Conservation (phyloP, 441 rosid species). For the Breynia disticha region DNA sequence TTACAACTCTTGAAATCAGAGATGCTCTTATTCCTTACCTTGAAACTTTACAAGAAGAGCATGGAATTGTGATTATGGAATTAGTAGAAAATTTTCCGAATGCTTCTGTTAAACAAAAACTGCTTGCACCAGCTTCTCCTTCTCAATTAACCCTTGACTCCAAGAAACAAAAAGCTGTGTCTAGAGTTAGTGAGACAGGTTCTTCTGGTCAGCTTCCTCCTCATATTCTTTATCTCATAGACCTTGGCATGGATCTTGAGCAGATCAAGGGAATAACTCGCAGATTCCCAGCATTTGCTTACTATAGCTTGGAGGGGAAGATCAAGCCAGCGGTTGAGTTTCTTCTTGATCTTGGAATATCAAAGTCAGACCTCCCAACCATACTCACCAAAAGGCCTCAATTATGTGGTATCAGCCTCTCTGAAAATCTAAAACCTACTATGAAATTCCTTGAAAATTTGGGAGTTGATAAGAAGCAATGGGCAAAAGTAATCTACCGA, state of each 20-base stretch:
- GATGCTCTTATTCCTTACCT: conserved; percentile 66
- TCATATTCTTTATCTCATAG: conserved; percentile 50
- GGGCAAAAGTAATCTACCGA: conserved; percentile 71
- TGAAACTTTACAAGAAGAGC: conserved; percentile 45
- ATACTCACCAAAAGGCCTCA: conserved; percentile 62
- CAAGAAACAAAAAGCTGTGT: conserved; percentile 40
- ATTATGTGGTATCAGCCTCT: conserved; percentile 59
- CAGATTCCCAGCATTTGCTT: conserved; percentile 53
- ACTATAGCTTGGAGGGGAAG: conserved; percentile 61
- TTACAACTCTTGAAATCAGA: conserved; percentile 67
- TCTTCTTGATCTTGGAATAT: conserved; percentile 58
- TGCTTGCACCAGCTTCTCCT: conserved; percentile 13
- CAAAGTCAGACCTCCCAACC: conserved; percentile 42
- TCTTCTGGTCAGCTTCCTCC: conserved; percentile 48
- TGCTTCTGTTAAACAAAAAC: conserved; percentile 33
- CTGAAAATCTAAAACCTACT: conserved; percentile 56
- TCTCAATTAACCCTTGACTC: conserved; percentile 22
- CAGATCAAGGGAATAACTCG: conserved; percentile 55
- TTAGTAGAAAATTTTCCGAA: conserved; percentile 56
- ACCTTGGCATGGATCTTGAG: conserved; percentile 62
- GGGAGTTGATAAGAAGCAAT: conserved; percentile 58
- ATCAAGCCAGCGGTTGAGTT: conserved; percentile 69
- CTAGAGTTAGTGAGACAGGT: conserved; percentile 45
- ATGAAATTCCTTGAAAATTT: conserved; percentile 55
- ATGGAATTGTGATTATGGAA: conserved; percentile 36